Evolutionary conservation across 306 rosid genomes (phyloP), one percentile per base, ranked within the genome.

Genomic region (Erythrophleum fordii): DNA sequence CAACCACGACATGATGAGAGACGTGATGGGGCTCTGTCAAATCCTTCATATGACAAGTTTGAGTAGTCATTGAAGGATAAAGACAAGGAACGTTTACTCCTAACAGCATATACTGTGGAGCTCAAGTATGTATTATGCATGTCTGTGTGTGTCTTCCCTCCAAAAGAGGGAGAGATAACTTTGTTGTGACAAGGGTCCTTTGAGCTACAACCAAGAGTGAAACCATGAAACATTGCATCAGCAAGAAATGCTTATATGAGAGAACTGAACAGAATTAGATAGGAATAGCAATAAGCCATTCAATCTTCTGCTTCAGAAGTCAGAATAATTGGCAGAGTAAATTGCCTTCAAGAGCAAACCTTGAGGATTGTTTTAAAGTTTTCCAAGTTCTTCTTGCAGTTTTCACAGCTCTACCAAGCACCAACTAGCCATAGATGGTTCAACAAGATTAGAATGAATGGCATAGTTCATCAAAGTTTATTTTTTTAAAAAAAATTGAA

Each of bases 51-150:
- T 20, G 86, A 69, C 28, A 81, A 82, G 89, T 89, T 83, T 53
- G 93, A 87, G 80, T 82, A 85, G 59, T 87, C 94, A 80, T 86
- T 89, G 80, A 80, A 86, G 73, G 86, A 87, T 82, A 85, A 83
- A 22, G 94, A 82, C 82, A 78, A 73, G 23, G 91, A 44, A 42
- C 86, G 89, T 72, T 89, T 89, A 72, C 83, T 84, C 85, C 91
- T 73, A 28, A 90, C 49, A 11, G 90, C 83, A 78, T 89, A 92
- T 35, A 87, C n/a, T 25, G 86, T 80, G 25, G 99, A 89, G 88
- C 87, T 89, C 80, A 88, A 70, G 84, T 82, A 92, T 41, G 86
- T 25, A 78, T 76, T 86, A 84, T 86, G 78, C 97, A 93, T 91
- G 53, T 68, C 51, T 76, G 53, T 29, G 31, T 55, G 51, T 1